phyloP scores from a whole-genome alignment of 2,329 filamentous ascomycete genomes.

The Clathrospora elynae region DNA sequence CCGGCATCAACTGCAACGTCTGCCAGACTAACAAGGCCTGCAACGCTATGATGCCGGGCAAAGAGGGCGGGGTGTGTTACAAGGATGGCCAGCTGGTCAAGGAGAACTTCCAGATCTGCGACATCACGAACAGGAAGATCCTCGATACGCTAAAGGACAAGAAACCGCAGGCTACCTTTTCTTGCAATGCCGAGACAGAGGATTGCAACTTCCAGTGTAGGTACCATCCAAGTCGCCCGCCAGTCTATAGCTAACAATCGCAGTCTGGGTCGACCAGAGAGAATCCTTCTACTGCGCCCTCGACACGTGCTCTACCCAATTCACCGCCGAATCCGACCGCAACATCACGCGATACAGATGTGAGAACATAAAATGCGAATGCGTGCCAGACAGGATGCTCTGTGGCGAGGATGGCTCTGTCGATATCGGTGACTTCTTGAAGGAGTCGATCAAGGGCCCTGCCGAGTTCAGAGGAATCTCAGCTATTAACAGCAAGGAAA shows the following conservation, averaged over 20 bases:
- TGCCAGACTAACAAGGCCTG: constrained; percentile 85
- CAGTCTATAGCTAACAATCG: constrained; percentile 31
- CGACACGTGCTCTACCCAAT: constrained; percentile 75
- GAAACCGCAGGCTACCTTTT: constrained; percentile 92
- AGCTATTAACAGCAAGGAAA: constrained; percentile 62
- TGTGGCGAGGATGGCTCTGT: constrained; percentile 91
- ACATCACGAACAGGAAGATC: constrained; percentile 96
- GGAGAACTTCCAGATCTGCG: constrained; percentile 96
- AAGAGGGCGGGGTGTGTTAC: constrained; percentile 86
- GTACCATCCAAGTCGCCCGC: constrained; percentile 43
- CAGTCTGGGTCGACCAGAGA: constrained; percentile 90
- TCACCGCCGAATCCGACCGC: constrained; percentile 68
- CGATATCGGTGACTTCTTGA: constrained; percentile 87
- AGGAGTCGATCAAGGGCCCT: constrained; percentile 81
- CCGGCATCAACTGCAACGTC: constrained; percentile 95
- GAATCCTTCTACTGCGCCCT: constrained; percentile 98
- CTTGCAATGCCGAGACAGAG: constrained; percentile 74
- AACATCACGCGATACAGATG: constrained; percentile 89
- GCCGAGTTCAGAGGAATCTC: constrained; percentile 76
- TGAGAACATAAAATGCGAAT: constrained; percentile 81
- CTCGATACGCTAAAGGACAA: constrained; percentile 81
- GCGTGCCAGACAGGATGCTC: constrained; percentile 88
- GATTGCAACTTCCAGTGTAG: constrained; percentile 94
- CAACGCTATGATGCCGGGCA: constrained; percentile 82
- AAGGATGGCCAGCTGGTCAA: constrained; percentile 87